phyloP scores from a whole-genome alignment of 2,329 filamentous ascomycete genomes.

The Leptographium lundbergii region DNA sequence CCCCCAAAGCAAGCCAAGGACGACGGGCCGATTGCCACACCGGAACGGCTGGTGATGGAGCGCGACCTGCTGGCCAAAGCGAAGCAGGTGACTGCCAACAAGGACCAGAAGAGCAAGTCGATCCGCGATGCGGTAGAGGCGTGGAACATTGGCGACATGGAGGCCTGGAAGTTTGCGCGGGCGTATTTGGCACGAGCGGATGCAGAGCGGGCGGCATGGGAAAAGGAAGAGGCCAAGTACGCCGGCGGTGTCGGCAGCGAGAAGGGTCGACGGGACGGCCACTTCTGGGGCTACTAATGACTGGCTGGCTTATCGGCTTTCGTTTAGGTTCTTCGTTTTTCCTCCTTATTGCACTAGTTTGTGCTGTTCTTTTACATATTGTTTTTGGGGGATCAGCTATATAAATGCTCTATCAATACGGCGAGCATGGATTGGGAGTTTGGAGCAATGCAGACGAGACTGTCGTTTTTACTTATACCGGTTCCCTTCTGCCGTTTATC shows the following conservation, averaged over 20 bases:
- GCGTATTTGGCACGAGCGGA: constrained; percentile 51
- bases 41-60: constrained; percentile 43
- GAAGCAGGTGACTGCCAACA: constrained; percentile 30
- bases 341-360: neutral
- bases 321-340: neutral
- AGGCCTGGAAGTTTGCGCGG: constrained; percentile 63
- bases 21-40: constrained; percentile 36
- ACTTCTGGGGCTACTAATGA: neutral
- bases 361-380: neutral
- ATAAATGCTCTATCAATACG: neutral
- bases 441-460: neutral
- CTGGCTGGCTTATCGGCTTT: neutral
- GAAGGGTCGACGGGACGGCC: constrained; percentile 19
- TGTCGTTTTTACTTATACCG: neutral
- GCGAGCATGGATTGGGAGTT: neutral
- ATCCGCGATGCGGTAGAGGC: constrained; percentile 46
- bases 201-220: constrained; percentile 55
- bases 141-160: constrained; percentile 60
- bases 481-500: neutral
- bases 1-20: constrained; percentile 33
- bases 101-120: constrained; percentile 28
- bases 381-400: neutral
- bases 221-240: constrained; percentile 54
- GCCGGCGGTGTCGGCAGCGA: constrained; percentile 47
- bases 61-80: constrained; percentile 34